phyloP scores from a whole-genome alignment of 2,329 filamentous ascomycete genomes.

The Trichoderma arundinaceum region DNA sequence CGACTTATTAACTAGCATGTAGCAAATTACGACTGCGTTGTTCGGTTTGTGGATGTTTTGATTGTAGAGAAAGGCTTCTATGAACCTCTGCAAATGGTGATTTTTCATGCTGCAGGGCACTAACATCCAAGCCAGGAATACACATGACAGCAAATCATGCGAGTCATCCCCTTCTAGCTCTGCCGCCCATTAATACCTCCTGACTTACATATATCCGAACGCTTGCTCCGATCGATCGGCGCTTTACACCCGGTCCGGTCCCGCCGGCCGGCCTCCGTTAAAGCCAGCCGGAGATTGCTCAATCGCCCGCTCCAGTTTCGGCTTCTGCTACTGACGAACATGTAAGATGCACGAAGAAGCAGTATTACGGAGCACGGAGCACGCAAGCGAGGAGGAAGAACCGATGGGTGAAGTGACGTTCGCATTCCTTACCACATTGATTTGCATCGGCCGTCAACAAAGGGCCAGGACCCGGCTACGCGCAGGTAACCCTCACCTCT shows the following conservation, averaged over 20 bases:
- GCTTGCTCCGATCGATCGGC: slow-evolving; percentile 1
- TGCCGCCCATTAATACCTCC: no score
- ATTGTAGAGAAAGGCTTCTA: no score
- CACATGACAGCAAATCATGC: no score
- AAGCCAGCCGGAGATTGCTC: neutral
- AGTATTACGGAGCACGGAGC: slow-evolving; percentile 12
- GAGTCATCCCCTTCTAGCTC: no score
- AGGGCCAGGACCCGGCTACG: slow-evolving; percentile 5
- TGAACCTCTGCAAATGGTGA: no score
- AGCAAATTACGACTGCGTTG: no score
- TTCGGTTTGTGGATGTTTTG: no score
- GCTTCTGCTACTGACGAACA: neutral
- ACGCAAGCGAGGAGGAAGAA: neutral
- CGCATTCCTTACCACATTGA: slow-evolving; percentile 21
- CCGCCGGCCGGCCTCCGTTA: slow-evolving; percentile 3
- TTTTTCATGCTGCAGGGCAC: no score
- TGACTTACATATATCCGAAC: neutral
- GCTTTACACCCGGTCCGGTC: neutral
- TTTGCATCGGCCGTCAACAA: neutral
- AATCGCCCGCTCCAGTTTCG: neutral
- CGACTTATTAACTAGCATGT: no score
- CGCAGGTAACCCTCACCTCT: neutral
- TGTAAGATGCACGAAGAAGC: neutral
- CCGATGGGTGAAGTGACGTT: neutral
- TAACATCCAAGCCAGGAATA: no score